Base-by-base conservation (phyloP, 2,329 filamentous ascomycete genomes). In the Talaromyces sp. region DNA sequence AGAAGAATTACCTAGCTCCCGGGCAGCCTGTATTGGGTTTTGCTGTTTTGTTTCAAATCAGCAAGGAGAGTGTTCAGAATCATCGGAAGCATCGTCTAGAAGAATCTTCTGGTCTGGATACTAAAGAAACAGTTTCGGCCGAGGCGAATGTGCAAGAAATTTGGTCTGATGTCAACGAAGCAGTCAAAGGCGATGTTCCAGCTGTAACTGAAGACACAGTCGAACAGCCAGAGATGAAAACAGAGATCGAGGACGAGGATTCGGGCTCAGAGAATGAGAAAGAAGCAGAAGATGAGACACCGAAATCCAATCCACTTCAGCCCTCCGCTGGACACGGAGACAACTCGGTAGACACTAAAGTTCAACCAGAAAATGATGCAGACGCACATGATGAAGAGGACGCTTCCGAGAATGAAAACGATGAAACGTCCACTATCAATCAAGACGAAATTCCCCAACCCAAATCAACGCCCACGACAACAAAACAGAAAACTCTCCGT, bases 1-100 rank as follows among this genome's bases (percentile, higher is more conserved):
- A 89, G 75, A 97, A 97, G 77, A 96, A 96, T 67, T 94, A 89
- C 65, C 74, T 99, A 36, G 89, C 93, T 0, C 93, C 94, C 1
- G 88, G 91, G 6, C 91, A 93, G 67, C 79, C 97, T 28, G 78
- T 97, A 1, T 82, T 99, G 33, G 94, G 94, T 0, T 89, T 97
- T 68, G 92, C 86, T 1, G 81, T 96, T 45, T 81, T 96, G 73
- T 99, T 96, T 73, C 87, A 85, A 66, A 87, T 97, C 54, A 96
- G 90, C 66, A 89, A 95, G 57, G 89, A 92, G 66, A 96, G 91
- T 74, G 89, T 91, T 70, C 82, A 80, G 3, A 88, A 85, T 58
- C 92, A 97, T 71, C 80, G 86, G 41, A 93, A 89, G 70, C 88
- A 95, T 70, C 81, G 87, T 56, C 63, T 86, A 13, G 66, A 69